Evolutionary conservation across 352 stramenopile species (phyloP), one percentile per base, ranked within the genome.

Genomic region (Peronospora belbahrii): DNA sequence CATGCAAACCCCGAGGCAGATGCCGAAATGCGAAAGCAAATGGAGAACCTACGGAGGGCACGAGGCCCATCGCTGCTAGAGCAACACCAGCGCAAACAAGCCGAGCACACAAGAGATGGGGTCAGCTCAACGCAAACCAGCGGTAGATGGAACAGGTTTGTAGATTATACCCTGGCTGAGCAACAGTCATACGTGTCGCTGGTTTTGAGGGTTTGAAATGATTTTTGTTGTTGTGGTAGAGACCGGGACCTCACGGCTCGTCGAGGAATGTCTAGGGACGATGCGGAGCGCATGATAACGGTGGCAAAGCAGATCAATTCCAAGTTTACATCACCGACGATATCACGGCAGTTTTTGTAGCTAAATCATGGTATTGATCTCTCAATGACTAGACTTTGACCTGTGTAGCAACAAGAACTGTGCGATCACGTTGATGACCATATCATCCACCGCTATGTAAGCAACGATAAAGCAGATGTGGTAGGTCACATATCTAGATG

Each of bases 341-440:
- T 94, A 34, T 77, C 82, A 30, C 65, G 82, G 25, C 77, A 89
- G 59, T 94, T 94, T 59, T 63, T 93, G 42, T 93, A 77, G 27
- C 11, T 61, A 62, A 9, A 36, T 28, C 17, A 17, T 49, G 31
- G 38, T 28, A 9, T 28, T 9, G 24, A 28, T 28, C 24, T 10
- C 3, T 28, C n/a, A n/a, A n/a, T n/a, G n/a, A n/a, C n/a, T n/a
- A n/a, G n/a, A n/a, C n/a, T n/a, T n/a, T n/a, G n/a, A n/a, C n/a
- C n/a, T n/a, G n/a, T n/a, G n/a, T n/a, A n/a, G n/a, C n/a, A n/a
- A n/a, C n/a, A n/a, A n/a, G n/a, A n/a, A n/a, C n/a, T n/a, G n/a
- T n/a, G n/a, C n/a, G n/a, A n/a, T n/a, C n/a, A n/a, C n/a, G n/a
- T n/a, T n/a, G n/a, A n/a, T n/a, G n/a, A n/a, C n/a, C n/a, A n/a